Conservation (phyloP, 2,329 filamentous ascomycete species). For the Alternaria tenuissima region DNA sequence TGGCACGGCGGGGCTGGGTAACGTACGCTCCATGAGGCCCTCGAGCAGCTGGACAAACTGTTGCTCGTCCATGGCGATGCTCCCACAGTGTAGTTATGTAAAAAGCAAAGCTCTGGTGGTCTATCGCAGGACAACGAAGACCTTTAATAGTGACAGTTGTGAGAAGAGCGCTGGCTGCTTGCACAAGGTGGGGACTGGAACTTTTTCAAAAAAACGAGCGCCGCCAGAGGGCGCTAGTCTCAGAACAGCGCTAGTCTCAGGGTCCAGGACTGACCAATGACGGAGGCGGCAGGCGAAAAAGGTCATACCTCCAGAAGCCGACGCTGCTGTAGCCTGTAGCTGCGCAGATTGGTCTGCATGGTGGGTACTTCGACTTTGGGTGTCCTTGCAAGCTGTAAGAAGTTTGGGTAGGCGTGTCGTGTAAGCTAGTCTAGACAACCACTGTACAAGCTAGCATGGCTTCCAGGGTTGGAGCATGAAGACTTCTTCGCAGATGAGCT, state of each 20-base stretch:
- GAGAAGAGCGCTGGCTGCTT: conserved; percentile 20
- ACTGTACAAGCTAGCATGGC: neutral
- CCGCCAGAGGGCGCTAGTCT: neutral
- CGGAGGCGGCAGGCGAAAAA: conserved; percentile 3
- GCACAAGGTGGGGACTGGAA: conserved; percentile 31
- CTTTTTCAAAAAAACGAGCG: conserved; percentile 9
- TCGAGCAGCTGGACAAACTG: conserved; percentile 87
- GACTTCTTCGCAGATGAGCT: neutral
- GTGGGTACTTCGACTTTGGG: neutral
- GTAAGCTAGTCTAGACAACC: neutral
- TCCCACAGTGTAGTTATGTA: conserved; percentile 31
- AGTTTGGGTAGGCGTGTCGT: neutral
- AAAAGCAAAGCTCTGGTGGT: conserved; percentile 33
- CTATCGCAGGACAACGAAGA: conserved; percentile 32
- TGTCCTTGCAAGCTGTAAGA: neutral
- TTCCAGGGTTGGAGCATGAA: neutral
- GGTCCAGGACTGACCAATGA: conserved; percentile 20
- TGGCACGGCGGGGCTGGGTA: conserved; percentile 5
- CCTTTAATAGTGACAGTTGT: conserved; percentile 29
- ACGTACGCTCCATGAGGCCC: conserved; percentile 86
- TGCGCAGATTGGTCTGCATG: neutral
- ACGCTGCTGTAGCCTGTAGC: neutral
- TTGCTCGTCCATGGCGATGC: conserved; percentile 74
- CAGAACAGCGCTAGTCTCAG: conserved; percentile 10
- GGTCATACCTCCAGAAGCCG: neutral